These are phyloP conservation scores for Zygnema circumcarinatum DNA, from an alignment of 139 green algal species.

Conservation along the genomic window DNA sequence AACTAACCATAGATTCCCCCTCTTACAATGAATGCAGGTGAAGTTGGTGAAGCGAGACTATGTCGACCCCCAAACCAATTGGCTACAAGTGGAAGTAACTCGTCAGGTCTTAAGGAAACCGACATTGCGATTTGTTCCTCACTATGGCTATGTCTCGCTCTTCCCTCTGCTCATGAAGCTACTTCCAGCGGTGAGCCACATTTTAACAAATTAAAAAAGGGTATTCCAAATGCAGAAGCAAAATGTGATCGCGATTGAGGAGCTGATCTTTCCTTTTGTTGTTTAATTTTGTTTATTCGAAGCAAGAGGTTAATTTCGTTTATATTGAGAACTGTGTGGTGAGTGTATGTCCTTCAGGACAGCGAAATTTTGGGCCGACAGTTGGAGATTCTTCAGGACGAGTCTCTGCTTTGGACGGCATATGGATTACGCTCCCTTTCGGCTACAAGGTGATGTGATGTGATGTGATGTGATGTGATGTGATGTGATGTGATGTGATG, in stretches of 20 bases:
- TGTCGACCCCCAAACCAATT: conserved; percentile 10
- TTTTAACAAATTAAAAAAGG: no score
- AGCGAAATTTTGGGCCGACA: conserved; percentile 22
- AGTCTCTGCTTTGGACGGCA: conserved; percentile 76
- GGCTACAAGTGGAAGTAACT: background rate
- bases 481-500: no score
- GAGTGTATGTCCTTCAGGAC: conserved; percentile 4
- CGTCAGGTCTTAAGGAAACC: background rate
- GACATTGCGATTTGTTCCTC: conserved; percentile 70
- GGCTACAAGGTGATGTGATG: conserved; percentile 43
- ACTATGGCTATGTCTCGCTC: conserved; percentile 89
- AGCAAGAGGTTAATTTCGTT: no score
- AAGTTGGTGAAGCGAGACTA: background rate
- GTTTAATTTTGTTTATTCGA: no score
- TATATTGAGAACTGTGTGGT: no score
- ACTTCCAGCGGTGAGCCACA: conserved; percentile 73
- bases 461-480: no score
- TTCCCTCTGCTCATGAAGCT: conserved; percentile 91
- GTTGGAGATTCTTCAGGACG: conserved; percentile 66
- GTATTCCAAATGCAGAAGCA: no score
- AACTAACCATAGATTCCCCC: no score
- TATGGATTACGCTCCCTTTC: conserved; percentile 78
- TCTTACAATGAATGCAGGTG: no score
- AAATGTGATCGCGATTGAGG: no score
- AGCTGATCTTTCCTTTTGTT: no score